These are phyloP conservation scores for Cyclotella cryptica DNA, from an alignment of 108 stramenopile genomes.

Conservation along the genomic window DNA sequence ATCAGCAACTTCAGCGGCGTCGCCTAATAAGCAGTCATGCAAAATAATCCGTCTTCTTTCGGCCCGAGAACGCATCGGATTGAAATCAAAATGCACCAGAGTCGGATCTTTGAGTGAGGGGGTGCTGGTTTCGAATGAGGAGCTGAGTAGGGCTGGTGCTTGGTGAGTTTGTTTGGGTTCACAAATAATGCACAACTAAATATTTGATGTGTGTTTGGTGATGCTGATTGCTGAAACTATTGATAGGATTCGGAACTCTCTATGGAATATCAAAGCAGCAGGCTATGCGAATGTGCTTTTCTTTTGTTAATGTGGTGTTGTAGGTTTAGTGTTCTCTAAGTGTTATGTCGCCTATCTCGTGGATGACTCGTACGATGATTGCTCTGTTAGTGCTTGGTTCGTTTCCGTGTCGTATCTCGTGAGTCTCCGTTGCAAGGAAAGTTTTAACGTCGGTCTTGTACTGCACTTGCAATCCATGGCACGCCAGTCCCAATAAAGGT, in stretches of 20 bases:
- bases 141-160: constrained; percentile 10
- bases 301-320: no score
- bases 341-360: no score
- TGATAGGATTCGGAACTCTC: neutral
- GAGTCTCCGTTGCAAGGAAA: no score
- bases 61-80: constrained; percentile 36
- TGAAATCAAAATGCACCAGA: neutral
- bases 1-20: neutral
- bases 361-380: no score
- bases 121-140: constrained; percentile 7
- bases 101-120: constrained; percentile 8
- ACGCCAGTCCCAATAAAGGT: neutral
- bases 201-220: neutral
- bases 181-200: neutral
- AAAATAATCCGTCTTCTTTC: constrained; percentile 16
- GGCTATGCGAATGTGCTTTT: no score
- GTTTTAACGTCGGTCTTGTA: no score
- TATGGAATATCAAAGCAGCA: no score
- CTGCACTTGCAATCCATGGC: neutral
- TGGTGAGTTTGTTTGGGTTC: constrained; percentile 1
- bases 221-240: neutral
- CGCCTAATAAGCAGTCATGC: neutral
- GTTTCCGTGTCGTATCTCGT: no score
- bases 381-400: no score
- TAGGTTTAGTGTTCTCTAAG: no score